Base-by-base conservation (phyloP, 202 grass and related monocot species). In the Tripidium arundinaceum region DNA sequence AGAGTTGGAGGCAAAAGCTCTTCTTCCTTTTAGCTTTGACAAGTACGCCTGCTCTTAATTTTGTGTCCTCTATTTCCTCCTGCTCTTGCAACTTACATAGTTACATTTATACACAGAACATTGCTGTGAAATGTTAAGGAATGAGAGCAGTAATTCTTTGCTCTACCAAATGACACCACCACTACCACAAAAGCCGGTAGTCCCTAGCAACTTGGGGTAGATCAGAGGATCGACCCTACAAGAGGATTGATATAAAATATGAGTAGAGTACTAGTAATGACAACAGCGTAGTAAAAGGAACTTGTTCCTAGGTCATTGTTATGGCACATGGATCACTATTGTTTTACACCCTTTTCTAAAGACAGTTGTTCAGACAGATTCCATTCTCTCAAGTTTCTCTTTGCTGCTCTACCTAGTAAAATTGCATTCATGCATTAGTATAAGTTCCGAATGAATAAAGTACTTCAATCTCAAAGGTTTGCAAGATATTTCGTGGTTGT, bases 1-100 rank as follows among this genome's bases (percentile, higher is more conserved):
- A 86, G 92, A 96, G 66, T 87, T 99, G 85, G 92, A 96, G 75
- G 90, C 92, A 74, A 99, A 99, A 73, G 47, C 75, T 79, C 60
- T 81, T 83, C 83, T 91, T 87, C 88, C 84, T 46, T 89, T 85
- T 72, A 82, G 83, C 81, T 85, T 99, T 86, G 88, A 89, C 62
- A 93, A 91, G 96, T 99, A 93, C 37, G 83, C 66, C 57, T 74
- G 22, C 24, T 46, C 5, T 52, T 65, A 18, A 78, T 70, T 82
- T 77, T 29, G 67, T 27, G 70, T 85, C 52, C 31, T 41, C 12
- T 62, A 61, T 78, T 71, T 68, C 46, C 46, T 16, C 54, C 33
- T 72, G 37, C 42, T 21, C 18, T 34, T 79, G 31, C 28, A 65
- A 71, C 50, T 72, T 78, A 22, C 46, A 79, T 73, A 58, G 10